phyloP scores from a whole-genome alignment of 306 rosid genomes.

The Hippophae rhamnoides region DNA sequence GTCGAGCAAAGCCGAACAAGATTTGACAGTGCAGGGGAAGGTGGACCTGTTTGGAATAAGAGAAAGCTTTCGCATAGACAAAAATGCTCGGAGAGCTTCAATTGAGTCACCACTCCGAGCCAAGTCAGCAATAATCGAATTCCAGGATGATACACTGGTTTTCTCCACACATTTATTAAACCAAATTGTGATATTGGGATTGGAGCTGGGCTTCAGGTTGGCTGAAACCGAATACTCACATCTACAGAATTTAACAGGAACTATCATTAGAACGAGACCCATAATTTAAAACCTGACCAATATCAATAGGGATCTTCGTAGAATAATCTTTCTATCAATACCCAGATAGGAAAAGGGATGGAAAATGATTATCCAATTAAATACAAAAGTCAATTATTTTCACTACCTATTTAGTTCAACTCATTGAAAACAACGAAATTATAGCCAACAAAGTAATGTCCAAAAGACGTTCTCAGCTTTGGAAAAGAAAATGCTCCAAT shows the following conservation, averaged over 20 bases:
- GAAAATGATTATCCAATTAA: too few species aligned
- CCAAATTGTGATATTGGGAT: constrained; percentile 42
- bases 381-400: too few species aligned
- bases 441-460: too few species aligned
- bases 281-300: too few species aligned
- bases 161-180: constrained; percentile 66
- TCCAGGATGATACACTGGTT: constrained; percentile 59
- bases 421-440: too few species aligned
- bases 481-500: too few species aligned
- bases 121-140: constrained; percentile 63
- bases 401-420: too few species aligned
- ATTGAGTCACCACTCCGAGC: constrained; percentile 66
- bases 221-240: constrained; percentile 21
- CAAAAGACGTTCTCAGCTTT: too few species aligned
- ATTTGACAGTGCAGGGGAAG: constrained; percentile 74
- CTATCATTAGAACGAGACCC: neutral
- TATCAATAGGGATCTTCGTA: too few species aligned
- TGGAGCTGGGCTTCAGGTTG: neutral
- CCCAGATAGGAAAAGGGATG: too few species aligned
- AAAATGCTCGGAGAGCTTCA: constrained; percentile 73
- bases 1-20: constrained; percentile 64
- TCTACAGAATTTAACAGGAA: neutral
- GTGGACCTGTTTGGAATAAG: constrained; percentile 57
- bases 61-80: constrained; percentile 65
- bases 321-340: too few species aligned